Percentiles rank a stretch among this genome's conserved stretches.
Evolutionary conservation across 2,329 filamentous ascomycete genomes (phyloP).

Genomic region (Talaromyces sp.): DNA sequence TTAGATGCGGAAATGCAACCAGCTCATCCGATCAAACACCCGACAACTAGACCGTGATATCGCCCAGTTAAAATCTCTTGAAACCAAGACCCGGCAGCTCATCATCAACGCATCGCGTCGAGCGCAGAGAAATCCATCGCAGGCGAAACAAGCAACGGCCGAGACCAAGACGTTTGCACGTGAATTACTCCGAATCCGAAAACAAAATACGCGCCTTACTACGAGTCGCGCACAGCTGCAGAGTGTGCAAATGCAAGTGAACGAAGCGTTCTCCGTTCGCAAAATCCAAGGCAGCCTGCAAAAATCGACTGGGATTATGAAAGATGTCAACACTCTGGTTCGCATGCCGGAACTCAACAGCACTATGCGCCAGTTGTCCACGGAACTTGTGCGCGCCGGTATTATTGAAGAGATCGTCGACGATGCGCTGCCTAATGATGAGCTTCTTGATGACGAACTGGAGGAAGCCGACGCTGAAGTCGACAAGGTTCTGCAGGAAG

Average conservation of each 20-base stretch:
- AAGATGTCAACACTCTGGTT: constrained; percentile 84
- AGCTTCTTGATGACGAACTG: constrained; percentile 63
- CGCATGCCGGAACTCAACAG: constrained; percentile 77
- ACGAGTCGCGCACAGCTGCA: constrained; percentile 88
- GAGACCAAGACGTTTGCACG: constrained; percentile 85
- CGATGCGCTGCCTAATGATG: constrained; percentile 71
- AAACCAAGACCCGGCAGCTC: constrained; percentile 75
- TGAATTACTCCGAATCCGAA: constrained; percentile 78
- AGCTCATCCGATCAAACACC: constrained; percentile 79
- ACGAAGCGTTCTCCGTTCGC: constrained; percentile 88
- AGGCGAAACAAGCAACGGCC: constrained; percentile 68
- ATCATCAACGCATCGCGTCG: constrained; percentile 80
- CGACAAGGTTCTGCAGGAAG: constrained; percentile 86
- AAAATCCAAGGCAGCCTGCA: constrained; percentile 93
- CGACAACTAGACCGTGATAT: constrained; percentile 96
- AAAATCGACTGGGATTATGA: constrained; percentile 88
- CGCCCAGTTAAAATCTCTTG: constrained; percentile 66
- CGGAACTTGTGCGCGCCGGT: constrained; percentile 87
- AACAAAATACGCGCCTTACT: constrained; percentile 64
- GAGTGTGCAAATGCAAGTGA: constrained; percentile 95
- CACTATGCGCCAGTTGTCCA: constrained; percentile 82
- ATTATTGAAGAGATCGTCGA: constrained; percentile 98
- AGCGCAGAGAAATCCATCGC: constrained; percentile 71
- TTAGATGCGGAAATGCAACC: constrained; percentile 92
- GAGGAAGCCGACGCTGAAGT: constrained; percentile 80